phyloP scores from a whole-genome alignment of 1,284 basidiomycete species.

The Rugosomyces carneus region DNA sequence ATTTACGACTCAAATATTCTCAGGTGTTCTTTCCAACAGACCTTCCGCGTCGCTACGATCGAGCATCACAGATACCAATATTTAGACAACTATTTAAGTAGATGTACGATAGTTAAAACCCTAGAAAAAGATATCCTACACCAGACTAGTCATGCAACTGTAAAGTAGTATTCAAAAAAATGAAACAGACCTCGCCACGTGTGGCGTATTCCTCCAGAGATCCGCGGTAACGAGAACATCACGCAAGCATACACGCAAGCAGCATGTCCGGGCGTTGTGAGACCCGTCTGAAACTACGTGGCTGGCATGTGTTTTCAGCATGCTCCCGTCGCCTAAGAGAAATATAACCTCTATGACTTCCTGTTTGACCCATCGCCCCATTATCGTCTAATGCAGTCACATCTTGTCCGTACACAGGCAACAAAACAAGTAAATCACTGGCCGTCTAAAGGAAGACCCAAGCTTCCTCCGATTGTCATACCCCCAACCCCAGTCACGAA shows the following conservation, averaged over 20 bases:
- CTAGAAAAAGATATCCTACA: not conserved
- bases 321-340: too few species aligned
- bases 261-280: not conserved
- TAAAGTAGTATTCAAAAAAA: too few species aligned
- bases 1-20: slow-evolving; percentile 20
- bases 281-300: not conserved
- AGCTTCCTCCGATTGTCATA: slow-evolving; percentile 18
- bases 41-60: not conserved
- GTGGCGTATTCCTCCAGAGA: not conserved
- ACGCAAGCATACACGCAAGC: not conserved
- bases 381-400: slow-evolving; percentile 5
- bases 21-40: not conserved
- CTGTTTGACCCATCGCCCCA: too few species aligned
- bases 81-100: not conserved
- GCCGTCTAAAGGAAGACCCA: slow-evolving; percentile 12
- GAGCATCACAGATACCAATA: not conserved
- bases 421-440: not conserved
- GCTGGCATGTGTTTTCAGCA: not conserved
- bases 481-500: slow-evolving; percentile 12
- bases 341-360: too few species aligned
- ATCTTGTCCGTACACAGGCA: slow-evolving; percentile 1
- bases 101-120: not conserved
- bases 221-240: not conserved
- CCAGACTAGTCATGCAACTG: not conserved
- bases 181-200: not conserved